Evolutionary conservation across 345 rosid species (phyloP).

Genomic region (Hibiscus syriacus): DNA sequence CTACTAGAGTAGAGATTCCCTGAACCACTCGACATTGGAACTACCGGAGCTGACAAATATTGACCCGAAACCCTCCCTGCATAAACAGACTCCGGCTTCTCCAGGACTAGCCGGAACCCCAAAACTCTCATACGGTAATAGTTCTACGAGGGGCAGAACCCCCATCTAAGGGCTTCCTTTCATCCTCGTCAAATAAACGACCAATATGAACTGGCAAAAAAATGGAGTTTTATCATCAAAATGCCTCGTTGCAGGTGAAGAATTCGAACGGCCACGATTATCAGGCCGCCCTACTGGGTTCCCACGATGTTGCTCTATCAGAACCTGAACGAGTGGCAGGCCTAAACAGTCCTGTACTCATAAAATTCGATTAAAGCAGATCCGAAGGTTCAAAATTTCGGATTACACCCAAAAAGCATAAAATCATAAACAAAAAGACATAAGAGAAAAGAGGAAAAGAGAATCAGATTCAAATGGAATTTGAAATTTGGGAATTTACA

Average conservation of each 20-base stretch:
- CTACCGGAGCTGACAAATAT: slow-evolving; percentile 18
- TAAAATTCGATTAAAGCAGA: slow-evolving; percentile 11
- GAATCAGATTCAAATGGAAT: too few relatives aligned
- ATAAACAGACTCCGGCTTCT: slow-evolving; percentile 36
- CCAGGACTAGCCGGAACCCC: slow-evolving; percentile 26
- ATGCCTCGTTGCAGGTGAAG: slow-evolving; percentile 49
- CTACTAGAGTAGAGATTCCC: slow-evolving; percentile 34
- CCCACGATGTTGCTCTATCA: slow-evolving; percentile 58
- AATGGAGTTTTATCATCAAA: slow-evolving; percentile 74
- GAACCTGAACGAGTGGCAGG: slow-evolving; percentile 46
- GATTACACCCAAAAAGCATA: too few relatives aligned
- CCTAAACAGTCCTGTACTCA: slow-evolving; percentile 36
- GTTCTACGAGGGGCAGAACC: slow-evolving; percentile 46
- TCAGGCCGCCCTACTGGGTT: slow-evolving; percentile 44
- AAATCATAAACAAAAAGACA: too few relatives aligned
- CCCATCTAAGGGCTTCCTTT: slow-evolving; percentile 74
- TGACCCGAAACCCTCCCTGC: slow-evolving; percentile 30
- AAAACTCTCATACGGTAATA: slow-evolving; percentile 54
- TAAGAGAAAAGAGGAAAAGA: too few relatives aligned
- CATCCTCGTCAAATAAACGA: slow-evolving; percentile 80
- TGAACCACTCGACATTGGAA: slow-evolving; percentile 16
- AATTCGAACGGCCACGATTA: slow-evolving; percentile 49
- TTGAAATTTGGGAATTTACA: too few relatives aligned
- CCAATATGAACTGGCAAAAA: slow-evolving; percentile 47
- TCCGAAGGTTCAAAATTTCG: too few relatives aligned